phyloP scores from a whole-genome alignment of 2,329 filamentous ascomycete species.

The Aspergillus proliferans region DNA sequence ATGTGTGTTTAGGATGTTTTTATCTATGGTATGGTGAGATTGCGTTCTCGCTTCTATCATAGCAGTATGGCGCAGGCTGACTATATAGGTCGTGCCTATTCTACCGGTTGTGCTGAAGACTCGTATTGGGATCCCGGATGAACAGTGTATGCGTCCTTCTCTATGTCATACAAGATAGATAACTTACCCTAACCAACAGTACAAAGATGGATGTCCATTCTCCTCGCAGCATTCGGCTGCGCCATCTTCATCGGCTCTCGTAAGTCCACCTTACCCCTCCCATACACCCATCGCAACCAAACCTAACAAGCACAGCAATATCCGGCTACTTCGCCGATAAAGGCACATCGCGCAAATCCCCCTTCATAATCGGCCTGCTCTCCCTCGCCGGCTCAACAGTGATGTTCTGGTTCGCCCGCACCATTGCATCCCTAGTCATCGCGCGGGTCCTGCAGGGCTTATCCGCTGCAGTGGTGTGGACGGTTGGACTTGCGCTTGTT shows the following conservation, averaged over 20 bases:
- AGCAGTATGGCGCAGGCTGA: background rate
- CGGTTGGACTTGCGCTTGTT: constrained; percentile 52
- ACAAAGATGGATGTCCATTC: constrained; percentile 64
- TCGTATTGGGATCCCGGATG: constrained; percentile 29
- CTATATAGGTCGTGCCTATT: constrained; percentile 57
- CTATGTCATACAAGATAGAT: background rate
- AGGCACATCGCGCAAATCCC: constrained; percentile 46
- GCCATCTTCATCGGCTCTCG: constrained; percentile 51
- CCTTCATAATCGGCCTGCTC: constrained; percentile 52
- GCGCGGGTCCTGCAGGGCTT: constrained; percentile 54
- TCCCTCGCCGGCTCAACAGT: constrained; percentile 49
- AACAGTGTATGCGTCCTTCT: constrained; percentile 33
- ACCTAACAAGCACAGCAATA: constrained; percentile 14
- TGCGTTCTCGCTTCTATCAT: background rate
- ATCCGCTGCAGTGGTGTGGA: constrained; percentile 56
- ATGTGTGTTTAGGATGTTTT: constrained; percentile 30
- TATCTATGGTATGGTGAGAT: constrained; percentile 32
- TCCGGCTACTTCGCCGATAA: constrained; percentile 46
- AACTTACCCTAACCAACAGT: constrained; percentile 28
- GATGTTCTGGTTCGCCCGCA: constrained; percentile 48
- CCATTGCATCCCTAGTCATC: constrained; percentile 42
- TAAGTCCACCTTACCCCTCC: constrained; percentile 8
- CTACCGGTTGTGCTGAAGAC: constrained; percentile 57
- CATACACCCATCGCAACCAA: background rate
- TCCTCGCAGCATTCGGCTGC: constrained; percentile 65